These are phyloP conservation scores for Lotmaria passim DNA, from an alignment of 208 protist species.

Conservation along the genomic window DNA sequence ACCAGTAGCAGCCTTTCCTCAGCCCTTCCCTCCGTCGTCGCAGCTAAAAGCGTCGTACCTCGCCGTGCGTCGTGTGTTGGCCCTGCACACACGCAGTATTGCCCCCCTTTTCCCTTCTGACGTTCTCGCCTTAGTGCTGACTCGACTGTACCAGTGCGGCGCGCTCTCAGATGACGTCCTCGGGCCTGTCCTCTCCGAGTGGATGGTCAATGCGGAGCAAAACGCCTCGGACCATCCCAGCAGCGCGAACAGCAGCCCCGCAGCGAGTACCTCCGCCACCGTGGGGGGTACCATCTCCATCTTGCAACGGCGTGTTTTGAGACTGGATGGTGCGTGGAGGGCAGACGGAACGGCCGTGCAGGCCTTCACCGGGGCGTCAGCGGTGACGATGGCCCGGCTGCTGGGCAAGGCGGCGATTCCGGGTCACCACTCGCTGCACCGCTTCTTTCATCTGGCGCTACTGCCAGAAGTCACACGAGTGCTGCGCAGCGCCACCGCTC, in stretches of 20 bases:
- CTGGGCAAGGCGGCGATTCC: constrained; percentile 53
- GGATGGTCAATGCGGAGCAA: constrained; percentile 33
- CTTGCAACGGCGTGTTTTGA: constrained; percentile 24
- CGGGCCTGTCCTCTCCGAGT: constrained; percentile 49
- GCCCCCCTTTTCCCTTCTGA: constrained; percentile 34
- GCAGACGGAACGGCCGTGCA: neutral
- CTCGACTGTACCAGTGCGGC: constrained; percentile 61
- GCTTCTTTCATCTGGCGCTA: constrained; percentile 65
- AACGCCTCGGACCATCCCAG: neutral
- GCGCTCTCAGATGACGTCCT: constrained; percentile 79
- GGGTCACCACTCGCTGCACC: constrained; percentile 77
- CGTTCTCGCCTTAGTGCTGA: constrained; percentile 44
- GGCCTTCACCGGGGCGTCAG: constrained; percentile 30
- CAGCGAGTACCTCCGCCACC: neutral
- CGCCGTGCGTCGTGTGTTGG: constrained; percentile 49
- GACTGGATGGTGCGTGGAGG: neutral
- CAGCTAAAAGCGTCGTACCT: constrained; percentile 30
- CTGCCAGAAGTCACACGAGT: constrained; percentile 54
- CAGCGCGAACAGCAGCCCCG: neutral
- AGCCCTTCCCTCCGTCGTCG: neutral
- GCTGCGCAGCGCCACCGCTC: constrained; percentile 24
- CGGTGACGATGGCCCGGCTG: constrained; percentile 56
- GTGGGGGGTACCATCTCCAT: constrained; percentile 16
- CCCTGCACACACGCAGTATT: constrained; percentile 51
- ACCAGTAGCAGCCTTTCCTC: neutral